These are phyloP conservation scores for Colletotrichum brevisporum DNA, from an alignment of 2,329 filamentous ascomycete species.

Conservation along the genomic window DNA sequence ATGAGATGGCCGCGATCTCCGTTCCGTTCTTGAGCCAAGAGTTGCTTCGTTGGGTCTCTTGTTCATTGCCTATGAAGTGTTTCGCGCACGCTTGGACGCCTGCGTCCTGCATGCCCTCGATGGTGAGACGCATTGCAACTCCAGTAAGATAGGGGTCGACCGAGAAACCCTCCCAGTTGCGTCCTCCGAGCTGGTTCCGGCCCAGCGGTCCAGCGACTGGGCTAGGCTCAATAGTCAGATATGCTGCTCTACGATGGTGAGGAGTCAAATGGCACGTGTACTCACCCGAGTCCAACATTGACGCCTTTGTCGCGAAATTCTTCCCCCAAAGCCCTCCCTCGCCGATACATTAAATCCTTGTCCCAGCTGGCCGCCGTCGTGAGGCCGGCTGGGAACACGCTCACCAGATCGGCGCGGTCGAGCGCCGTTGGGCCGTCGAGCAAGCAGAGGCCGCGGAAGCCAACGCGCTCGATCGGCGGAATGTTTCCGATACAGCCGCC, in stretches of 20 bases:
- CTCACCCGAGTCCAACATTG: conserved; percentile 76
- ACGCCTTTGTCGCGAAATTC: conserved; percentile 80
- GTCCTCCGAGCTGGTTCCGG: conserved; percentile 78
- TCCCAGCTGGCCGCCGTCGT: conserved; percentile 87
- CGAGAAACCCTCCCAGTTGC: conserved; percentile 90
- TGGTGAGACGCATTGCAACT: conserved; percentile 73
- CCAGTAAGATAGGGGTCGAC: conserved; percentile 82
- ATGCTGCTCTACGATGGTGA: background rate
- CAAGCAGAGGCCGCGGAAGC: conserved; percentile 81
- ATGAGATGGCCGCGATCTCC: conserved; percentile 67
- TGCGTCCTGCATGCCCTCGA: conserved; percentile 68
- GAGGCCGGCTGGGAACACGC: conserved; percentile 81
- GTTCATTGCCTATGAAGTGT: conserved; percentile 79
- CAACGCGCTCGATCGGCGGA: conserved; percentile 66
- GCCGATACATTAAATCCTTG: conserved; percentile 77
- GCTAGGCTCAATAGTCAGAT: conserved; percentile 19
- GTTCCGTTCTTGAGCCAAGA: conserved; percentile 58
- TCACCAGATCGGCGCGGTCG: conserved; percentile 64
- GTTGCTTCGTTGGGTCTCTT: conserved; percentile 69
- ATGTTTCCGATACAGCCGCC: conserved; percentile 78
- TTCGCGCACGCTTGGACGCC: conserved; percentile 58
- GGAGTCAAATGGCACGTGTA: too few relatives aligned
- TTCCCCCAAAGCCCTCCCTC: conserved; percentile 77
- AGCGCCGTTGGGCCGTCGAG: conserved; percentile 84
- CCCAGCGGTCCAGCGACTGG: conserved; percentile 84